These are phyloP conservation scores for Mucor velutinosus DNA, from an alignment of 371 early-diverging fungal genomes.

Conservation along the genomic window DNA sequence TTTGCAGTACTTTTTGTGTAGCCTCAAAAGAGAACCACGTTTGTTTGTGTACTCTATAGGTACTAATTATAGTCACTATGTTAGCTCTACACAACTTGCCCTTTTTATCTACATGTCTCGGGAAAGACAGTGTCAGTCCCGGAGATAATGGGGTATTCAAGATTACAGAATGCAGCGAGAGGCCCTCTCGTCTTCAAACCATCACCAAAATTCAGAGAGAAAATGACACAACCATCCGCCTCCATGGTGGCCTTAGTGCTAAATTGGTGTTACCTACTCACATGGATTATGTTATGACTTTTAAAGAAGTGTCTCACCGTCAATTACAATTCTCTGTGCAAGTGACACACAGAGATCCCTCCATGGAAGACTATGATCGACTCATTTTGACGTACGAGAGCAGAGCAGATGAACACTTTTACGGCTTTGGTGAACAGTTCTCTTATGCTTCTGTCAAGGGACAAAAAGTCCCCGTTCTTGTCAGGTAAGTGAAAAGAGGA, in stretches of 20 bases:
- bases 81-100: conserved; percentile 45
- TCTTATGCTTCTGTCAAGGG: conserved; percentile 45
- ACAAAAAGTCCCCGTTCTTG: conserved; percentile 50
- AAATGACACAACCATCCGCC: conserved; percentile 16
- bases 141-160: conserved; percentile 31
- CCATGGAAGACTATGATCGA: conserved; percentile 34
- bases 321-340: conserved; percentile 37
- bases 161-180: conserved; percentile 36
- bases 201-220: conserved; percentile 30
- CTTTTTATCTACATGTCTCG: conserved; percentile 37
- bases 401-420: conserved; percentile 43
- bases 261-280: conserved; percentile 35
- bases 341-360: conserved; percentile 24
- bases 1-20: not conserved
- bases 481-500: conserved; percentile 10
- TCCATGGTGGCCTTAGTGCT: conserved; percentile 40
- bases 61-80: not conserved
- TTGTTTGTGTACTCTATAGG: not conserved
- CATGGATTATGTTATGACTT: conserved; percentile 30
- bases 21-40: conserved; percentile 5
- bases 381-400: conserved; percentile 31
- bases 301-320: conserved; percentile 32
- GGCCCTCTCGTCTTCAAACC: conserved; percentile 40
- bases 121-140: conserved; percentile 28
- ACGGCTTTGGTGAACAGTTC: conserved; percentile 57